Evolutionary conservation across 306 rosid genomes (phyloP), one percentile per base, ranked within the genome.

Genomic region (Castanospermum australe): DNA sequence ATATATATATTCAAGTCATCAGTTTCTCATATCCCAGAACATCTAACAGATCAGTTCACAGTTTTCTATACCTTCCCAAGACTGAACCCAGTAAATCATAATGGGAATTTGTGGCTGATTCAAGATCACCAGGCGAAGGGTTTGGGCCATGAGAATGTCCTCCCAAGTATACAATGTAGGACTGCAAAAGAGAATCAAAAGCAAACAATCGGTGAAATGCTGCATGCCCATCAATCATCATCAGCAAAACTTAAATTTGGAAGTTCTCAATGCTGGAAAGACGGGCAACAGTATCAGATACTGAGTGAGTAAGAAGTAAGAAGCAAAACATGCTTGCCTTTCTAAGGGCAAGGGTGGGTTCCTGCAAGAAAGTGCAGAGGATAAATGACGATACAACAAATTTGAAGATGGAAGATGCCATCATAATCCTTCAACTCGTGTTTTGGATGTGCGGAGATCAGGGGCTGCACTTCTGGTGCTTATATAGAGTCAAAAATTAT

Each of bases 101-200:
- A 76, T 84, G 87, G 17, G 85, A 80, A 76, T 47, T 38, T 25
- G 82, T 71, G 61, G 87, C 87, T 52, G 55, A 35, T 0, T 80
- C 68, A 25, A 80, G 47, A 36, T 84, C 87, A 70, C 11, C 22
- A 55, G 63, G 70, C 0, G 85, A 80, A 35, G 87, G 87, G 38
- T 2, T 55, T 76, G 79, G 73, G 25, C 87, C 87, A 76, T 84
- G 85, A 76, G 85, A 71, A 56, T 84, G 87, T 64, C 78, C 59
- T 42, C 87, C 87, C 63, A 84, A n/a, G 48, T 84, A 84, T 1
- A 84, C 87, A 76, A 84, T 80, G 39, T 84, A 80, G 6, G 85
- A 8, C 87, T 84, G 59, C 45, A 62, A 74, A 25, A 54, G 1
- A 67, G 33, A 42, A 32, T 5, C 13, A 45, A 61, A 44, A 6